A percentile compares a stretch with the other conserved stretches of the same genome.
phyloP scores from a whole-genome alignment of 441 rosid genomes.

The Euphorbia celastroides region DNA sequence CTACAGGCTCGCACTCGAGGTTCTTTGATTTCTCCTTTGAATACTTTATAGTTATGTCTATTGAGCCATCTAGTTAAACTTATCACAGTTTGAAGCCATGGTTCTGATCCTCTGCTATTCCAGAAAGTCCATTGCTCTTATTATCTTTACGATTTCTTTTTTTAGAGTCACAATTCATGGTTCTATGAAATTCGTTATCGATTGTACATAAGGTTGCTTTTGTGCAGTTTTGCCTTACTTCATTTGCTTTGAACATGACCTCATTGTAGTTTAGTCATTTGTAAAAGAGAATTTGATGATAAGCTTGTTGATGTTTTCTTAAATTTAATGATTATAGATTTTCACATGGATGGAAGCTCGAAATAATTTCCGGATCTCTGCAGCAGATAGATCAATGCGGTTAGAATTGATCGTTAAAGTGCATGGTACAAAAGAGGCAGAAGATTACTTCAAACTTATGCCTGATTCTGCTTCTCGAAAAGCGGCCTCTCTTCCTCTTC shows the following conservation, averaged over 20 bases:
- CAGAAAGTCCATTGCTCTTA: neutral
- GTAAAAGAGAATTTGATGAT: neutral
- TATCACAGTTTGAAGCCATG: neutral
- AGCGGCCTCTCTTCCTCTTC: conserved; percentile 46
- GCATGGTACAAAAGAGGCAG: conserved; percentile 36
- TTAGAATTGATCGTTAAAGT: conserved; percentile 42
- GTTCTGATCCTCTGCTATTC: neutral
- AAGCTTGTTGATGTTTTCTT: neutral
- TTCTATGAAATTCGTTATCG: no score
- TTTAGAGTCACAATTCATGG: neutral
- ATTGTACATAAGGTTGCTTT: neutral
- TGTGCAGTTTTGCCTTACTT: neutral
- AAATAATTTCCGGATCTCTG: conserved; percentile 24
- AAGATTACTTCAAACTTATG: conserved; percentile 36
- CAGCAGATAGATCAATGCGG: conserved; percentile 30
- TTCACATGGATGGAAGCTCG: conserved; percentile 48
- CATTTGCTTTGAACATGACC: neutral
- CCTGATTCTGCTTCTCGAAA: conserved; percentile 24
- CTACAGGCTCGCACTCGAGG: conserved; percentile 51
- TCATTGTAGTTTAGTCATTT: neutral
- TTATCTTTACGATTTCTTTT: neutral
- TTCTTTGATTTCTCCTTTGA: conserved; percentile 7
- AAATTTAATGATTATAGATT: conserved; percentile 23
- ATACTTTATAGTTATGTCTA: neutral
- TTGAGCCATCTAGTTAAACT: neutral